A percentile compares a stretch with the other conserved stretches of the same genome.
phyloP scores from a whole-genome alignment of 495 filamentous ascomycete genomes.

The Trichocladium uniseriatum region DNA sequence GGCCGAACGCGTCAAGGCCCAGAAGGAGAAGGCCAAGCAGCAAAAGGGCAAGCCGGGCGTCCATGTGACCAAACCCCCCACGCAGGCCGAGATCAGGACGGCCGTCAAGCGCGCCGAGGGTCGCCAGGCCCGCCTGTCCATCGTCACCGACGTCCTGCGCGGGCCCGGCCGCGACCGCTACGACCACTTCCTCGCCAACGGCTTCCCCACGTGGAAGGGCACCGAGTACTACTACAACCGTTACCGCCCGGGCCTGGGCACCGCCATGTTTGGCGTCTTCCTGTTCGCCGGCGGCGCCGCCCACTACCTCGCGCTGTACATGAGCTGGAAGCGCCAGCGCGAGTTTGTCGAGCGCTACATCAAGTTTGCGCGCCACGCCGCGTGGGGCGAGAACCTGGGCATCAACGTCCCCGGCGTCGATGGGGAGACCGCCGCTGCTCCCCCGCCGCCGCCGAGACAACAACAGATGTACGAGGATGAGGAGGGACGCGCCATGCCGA shows the following conservation, averaged over 20 bases:
- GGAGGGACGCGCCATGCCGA: slow-evolving; percentile 37
- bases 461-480: slow-evolving; percentile 40
- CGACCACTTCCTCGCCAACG: slow-evolving; percentile 88
- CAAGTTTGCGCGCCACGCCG: slow-evolving; percentile 73
- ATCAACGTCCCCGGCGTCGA: slow-evolving; percentile 50
- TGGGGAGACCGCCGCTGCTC: slow-evolving; percentile 31
- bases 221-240: slow-evolving; percentile 97
- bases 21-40: slow-evolving; percentile 44
- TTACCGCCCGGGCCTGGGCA: slow-evolving; percentile 80
- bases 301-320: slow-evolving; percentile 74
- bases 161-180: slow-evolving; percentile 76
- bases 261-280: slow-evolving; percentile 76
- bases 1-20: slow-evolving; percentile 54
- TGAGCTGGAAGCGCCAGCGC: slow-evolving; percentile 79
- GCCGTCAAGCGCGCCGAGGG: slow-evolving; percentile 67
- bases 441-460: slow-evolving; percentile 20
- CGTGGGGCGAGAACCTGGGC: slow-evolving; percentile 61
- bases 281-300: slow-evolving; percentile 71
- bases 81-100: slow-evolving; percentile 60
- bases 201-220: slow-evolving; percentile 92
- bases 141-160: slow-evolving; percentile 76
- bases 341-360: slow-evolving; percentile 89
- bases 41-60: slow-evolving; percentile 50
- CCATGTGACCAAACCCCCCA: slow-evolving; percentile 61
- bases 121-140: slow-evolving; percentile 70